phyloP scores from a whole-genome alignment of 2,329 filamentous ascomycete species.

The Clarireedia hainanense region DNA sequence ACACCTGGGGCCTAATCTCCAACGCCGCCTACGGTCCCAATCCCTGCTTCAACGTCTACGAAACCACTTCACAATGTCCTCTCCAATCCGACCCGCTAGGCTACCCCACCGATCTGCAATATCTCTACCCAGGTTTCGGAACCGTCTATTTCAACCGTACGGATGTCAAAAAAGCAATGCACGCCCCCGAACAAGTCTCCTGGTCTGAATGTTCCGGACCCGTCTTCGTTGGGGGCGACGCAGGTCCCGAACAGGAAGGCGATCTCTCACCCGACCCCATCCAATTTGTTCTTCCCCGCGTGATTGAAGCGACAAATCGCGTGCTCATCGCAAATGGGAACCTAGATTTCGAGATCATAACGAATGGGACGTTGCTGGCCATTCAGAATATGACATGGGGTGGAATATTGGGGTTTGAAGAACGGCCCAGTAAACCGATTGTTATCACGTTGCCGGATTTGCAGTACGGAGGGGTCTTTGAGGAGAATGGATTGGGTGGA shows the following conservation, averaged over 20 bases:
- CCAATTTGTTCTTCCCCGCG: too few relatives aligned
- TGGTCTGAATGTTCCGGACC: too few relatives aligned
- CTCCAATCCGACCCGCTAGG: conserved; percentile 30
- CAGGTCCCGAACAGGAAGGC: too few relatives aligned
- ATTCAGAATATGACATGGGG: conserved; percentile 49
- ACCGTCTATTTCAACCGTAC: too few relatives aligned
- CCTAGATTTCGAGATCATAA: too few relatives aligned
- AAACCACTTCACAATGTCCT: conserved; percentile 39
- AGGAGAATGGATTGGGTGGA: conserved; percentile 30
- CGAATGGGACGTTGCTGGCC: conserved; percentile 38
- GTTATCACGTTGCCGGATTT: conserved; percentile 19
- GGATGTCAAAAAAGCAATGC: too few relatives aligned
- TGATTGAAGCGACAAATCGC: too few relatives aligned
- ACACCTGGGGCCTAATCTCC: too few relatives aligned
- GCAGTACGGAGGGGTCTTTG: conserved; percentile 15
- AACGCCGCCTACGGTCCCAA: conserved; percentile 29
- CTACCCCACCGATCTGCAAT: conserved; percentile 29
- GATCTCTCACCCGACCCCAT: too few relatives aligned
- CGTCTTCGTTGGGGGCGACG: too few relatives aligned
- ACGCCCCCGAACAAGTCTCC: too few relatives aligned
- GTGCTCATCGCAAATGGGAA: too few relatives aligned
- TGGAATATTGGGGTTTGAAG: conserved; percentile 38
- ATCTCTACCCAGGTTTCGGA: conserved; percentile 29
- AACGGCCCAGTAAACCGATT: conserved; percentile 29
- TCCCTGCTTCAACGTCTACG: conserved; percentile 44